Percentiles rank a stretch among this genome's conserved stretches.
Evolutionary conservation across 306 rosid genomes (phyloP).

Genomic region (Cercis canadensis): DNA sequence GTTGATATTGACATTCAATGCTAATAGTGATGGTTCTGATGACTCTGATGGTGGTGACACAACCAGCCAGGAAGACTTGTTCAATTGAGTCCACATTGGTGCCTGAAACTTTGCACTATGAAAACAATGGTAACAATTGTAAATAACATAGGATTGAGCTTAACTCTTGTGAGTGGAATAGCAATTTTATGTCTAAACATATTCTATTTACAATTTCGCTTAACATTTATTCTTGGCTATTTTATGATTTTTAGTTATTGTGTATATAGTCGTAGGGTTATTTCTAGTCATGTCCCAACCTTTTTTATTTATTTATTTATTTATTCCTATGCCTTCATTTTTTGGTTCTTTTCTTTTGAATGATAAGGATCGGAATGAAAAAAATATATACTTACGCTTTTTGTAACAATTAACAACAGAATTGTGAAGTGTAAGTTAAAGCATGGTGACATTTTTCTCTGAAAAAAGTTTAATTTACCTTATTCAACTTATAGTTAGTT

Average conservation of each 20-base stretch:
- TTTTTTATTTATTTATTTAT: no score
- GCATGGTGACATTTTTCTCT: no score
- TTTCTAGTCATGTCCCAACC: background rate
- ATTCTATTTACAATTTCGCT: conserved; percentile 22
- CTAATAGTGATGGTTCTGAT: conserved; percentile 56
- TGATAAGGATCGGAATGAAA: no score
- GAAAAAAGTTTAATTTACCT: no score
- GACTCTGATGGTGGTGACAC: conserved; percentile 58
- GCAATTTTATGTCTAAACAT: conserved; percentile 26
- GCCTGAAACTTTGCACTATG: no score
- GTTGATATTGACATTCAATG: conserved; percentile 59
- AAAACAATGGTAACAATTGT: conserved; percentile 52
- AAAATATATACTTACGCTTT: no score
- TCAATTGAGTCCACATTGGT: conserved; percentile 45
- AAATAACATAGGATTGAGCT: conserved; percentile 45
- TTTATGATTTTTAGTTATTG: conserved; percentile 23
- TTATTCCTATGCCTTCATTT: no score
- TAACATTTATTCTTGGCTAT: conserved; percentile 18
- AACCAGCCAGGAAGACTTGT: conserved; percentile 58
- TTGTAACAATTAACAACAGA: no score
- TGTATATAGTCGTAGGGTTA: conserved; percentile 26
- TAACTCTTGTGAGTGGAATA: conserved; percentile 33
- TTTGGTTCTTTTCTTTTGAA: no score
- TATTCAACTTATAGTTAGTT: no score
- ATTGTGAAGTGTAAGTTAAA: no score